Evolutionary conservation across 352 stramenopile genomes (phyloP), one percentile per base, ranked within the genome.

Genomic region (Phytophthora pluvialis): DNA sequence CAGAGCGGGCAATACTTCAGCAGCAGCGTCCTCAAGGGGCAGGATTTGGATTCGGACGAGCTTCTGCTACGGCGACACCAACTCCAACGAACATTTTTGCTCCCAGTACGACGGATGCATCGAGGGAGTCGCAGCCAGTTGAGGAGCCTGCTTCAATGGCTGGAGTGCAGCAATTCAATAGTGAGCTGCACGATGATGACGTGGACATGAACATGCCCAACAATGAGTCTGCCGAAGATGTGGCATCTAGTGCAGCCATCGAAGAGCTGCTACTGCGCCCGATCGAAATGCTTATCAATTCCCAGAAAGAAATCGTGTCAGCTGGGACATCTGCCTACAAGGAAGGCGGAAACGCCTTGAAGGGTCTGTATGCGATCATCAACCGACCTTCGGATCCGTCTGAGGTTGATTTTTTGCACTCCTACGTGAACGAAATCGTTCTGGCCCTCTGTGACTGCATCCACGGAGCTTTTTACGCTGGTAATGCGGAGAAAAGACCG

Each of bases 401-500:
- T 3, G 85, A 95, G 57, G 38, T 81, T 11, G 60, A 85, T 16
- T 95, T 95, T 65, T 57, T 95, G 48, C 72, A 76, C 18, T 81
- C 73, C n/a, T 82, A 91, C 33, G 82, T 93, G 29, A 94, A 93
- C 52, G 83, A 94, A 36, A 88, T 96, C 12, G 68, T 89, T 26
- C 53, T 92, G 12, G 77, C 74, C 16, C 60, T 96, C 5, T 95
- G 86, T 42, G 83, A 93, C 28, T 81, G 78, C 40, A 83, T 95
- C 35, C 85, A 93, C 29, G 83, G 75, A 21, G 83, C 81, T 7
- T 93, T 96, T 52, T 77, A 84, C 36, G 71, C 70, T 11, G 74
- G 73, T 8, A 76, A 93, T 44, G 69, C 77, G 5, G 82, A 83
- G 55, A 88, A 89, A 44, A 81, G 83, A 16, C 64, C 89, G n/a